A percentile compares a stretch with the other conserved stretches of the same genome.
Evolutionary conservation across 495 filamentous ascomycete genomes (phyloP).

Genomic region (Talaromyces borbonicus): DNA sequence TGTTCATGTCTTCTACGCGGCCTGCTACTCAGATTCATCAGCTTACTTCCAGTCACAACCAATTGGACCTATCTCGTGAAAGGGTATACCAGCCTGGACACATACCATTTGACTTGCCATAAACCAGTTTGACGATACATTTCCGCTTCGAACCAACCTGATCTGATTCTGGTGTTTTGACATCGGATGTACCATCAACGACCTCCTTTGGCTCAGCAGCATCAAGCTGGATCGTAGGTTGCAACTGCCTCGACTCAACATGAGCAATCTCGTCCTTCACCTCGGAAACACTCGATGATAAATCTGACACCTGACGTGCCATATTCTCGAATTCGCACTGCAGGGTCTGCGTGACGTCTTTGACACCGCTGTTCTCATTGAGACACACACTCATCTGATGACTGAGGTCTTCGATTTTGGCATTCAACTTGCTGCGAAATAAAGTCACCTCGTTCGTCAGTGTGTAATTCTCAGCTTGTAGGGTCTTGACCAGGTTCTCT

Average conservation of each 20-base stretch:
- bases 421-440: neutral
- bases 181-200: neutral
- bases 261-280: neutral
- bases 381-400: neutral
- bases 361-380: neutral
- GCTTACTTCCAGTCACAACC: too few species aligned
- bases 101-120: neutral
- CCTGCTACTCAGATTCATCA: neutral
- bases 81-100: neutral
- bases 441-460: constrained; percentile 4
- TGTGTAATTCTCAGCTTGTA: constrained; percentile 11
- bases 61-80: too few species aligned
- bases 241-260: neutral
- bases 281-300: neutral
- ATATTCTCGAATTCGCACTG: neutral
- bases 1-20: neutral
- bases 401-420: neutral
- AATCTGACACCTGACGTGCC: constrained; percentile 3
- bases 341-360: neutral
- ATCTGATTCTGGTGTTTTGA: neutral
- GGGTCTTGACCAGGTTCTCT: constrained; percentile 8
- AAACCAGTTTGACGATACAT: neutral
- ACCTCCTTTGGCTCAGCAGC: neutral
- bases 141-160: neutral
- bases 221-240: neutral